Evolutionary conservation across 208 protist genomes (phyloP).

Genomic region (Kentomonas sorsogonicus): DNA sequence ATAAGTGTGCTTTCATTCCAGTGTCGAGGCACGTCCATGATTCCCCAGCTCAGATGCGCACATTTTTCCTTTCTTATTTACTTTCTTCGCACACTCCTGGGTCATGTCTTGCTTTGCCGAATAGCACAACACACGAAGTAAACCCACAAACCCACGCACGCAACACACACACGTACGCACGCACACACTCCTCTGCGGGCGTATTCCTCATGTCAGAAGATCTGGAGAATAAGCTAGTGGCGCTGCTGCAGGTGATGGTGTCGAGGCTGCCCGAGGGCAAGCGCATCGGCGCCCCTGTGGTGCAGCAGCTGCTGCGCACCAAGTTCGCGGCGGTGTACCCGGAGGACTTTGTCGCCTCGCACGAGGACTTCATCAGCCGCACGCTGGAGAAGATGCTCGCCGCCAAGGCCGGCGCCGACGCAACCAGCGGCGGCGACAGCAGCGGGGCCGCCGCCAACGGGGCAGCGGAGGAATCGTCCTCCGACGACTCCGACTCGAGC

Average conservation of each 20-base stretch:
- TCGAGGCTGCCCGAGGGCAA: slow-evolving; percentile 67
- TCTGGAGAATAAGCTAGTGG: slow-evolving; percentile 52
- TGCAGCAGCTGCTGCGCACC: slow-evolving; percentile 55
- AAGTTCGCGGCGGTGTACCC: slow-evolving; percentile 62
- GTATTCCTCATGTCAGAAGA: too few species aligned
- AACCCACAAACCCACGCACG: too few species aligned
- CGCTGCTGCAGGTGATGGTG: slow-evolving; percentile 63
- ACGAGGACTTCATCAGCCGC: slow-evolving; percentile 35
- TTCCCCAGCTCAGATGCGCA: neutral
- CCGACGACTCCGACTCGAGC: slow-evolving; percentile 15
- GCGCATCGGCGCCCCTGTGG: slow-evolving; percentile 52
- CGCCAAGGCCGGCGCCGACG: slow-evolving; percentile 12
- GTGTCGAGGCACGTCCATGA: neutral
- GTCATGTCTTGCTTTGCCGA: too few species aligned
- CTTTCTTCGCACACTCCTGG: too few species aligned
- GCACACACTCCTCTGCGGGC: too few species aligned
- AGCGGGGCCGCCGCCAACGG: neutral
- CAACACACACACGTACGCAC: too few species aligned
- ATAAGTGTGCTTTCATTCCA: neutral
- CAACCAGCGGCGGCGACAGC: neutral
- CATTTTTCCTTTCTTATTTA: neutral
- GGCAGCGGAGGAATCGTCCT: slow-evolving; percentile 15
- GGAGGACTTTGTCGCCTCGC: slow-evolving; percentile 43
- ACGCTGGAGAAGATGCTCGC: slow-evolving; percentile 37
- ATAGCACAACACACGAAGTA: too few species aligned